A percentile compares a stretch with the other conserved stretches of the same genome.
phyloP scores from a whole-genome alignment of 768 basidiomycete genomes.

The Suillus alpinus region DNA sequence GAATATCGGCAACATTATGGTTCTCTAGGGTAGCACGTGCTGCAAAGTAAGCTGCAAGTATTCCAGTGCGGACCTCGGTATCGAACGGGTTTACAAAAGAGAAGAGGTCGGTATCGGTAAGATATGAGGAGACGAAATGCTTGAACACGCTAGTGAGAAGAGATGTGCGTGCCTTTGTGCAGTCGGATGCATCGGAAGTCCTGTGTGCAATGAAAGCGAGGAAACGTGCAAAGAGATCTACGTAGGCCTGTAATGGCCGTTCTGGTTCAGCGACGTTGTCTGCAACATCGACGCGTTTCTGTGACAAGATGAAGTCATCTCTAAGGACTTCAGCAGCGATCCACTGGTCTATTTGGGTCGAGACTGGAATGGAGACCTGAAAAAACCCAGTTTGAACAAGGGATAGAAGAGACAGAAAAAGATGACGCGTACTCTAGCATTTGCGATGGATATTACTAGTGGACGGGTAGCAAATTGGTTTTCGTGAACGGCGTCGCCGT shows the following conservation, averaged over 20 bases:
- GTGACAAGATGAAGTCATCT: conserved; percentile 79
- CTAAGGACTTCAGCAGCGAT: conserved; percentile 88
- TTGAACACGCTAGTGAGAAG: conserved; percentile 74
- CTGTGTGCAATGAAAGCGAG: conserved; percentile 71
- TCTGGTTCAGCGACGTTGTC: conserved; percentile 53
- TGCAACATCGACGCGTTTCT: conserved; percentile 54
- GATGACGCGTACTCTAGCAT: conserved; percentile 33
- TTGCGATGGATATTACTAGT: conserved; percentile 29
- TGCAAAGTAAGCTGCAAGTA: conserved; percentile 77
- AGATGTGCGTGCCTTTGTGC: conserved; percentile 49
- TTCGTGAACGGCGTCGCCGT: conserved; percentile 28
- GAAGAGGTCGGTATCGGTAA: conserved; percentile 75
- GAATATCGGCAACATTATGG: conserved; percentile 51
- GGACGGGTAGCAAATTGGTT: conserved; percentile 35
- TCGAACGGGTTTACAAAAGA: conserved; percentile 74
- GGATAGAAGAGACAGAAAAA: conserved; percentile 3
- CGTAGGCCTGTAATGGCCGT: conserved; percentile 58
- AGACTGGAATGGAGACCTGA: conserved; percentile 85
- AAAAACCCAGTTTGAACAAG: conserved; percentile 7
- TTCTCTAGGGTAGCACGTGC: conserved; percentile 70
- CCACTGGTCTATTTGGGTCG: conserved; percentile 81
- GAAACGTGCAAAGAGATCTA: conserved; percentile 83
- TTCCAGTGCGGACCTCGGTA: conserved; percentile 68
- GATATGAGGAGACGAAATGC: conserved; percentile 75
- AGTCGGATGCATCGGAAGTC: conserved; percentile 53